Evolutionary conservation across 441 rosid species (phyloP), one percentile per base, ranked within the genome.

Genomic region (Metrosideros polymorpha): DNA sequence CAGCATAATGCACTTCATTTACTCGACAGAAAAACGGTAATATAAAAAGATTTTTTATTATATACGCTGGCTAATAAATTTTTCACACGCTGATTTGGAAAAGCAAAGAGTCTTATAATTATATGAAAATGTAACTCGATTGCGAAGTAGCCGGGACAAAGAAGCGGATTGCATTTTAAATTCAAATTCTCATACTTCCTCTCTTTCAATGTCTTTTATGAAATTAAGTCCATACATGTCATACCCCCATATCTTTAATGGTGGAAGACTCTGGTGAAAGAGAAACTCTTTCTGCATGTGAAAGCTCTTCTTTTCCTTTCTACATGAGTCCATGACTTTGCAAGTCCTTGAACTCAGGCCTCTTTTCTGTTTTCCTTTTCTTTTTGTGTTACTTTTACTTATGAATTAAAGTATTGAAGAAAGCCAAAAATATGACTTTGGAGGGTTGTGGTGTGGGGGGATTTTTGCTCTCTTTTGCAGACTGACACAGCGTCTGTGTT

Each of bases 401-500:
- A 66, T 35, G 77, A 66, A 35, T 66, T 66, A 35, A 35, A 66
- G 77, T 35, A 66, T 66, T 66, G 77, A 35, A 35, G 77, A 35
- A 35, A 39, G 77, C 45, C 77, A 66, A 66, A 66, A 66, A 66
- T 66, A 66, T 66, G 77, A 66, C 77, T 66, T 66, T 66, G 77
- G 77, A 66, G 77, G 77, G 77, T 66, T 66, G 77, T 66, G 77
- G 77, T 66, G 77, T 66, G 77, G 77, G 77, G 71, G 77, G 77
- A 35, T 35, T 66, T 66, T 66, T 66, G 45, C 77, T 66, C 45
- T 86, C 82, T 82, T 86, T 82, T 59, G 55, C 88, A 86, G 88
- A 86, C 88, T 83, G 88, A 86, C 88, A 86, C 88, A 59, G 88
- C 88, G 83, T 86, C 88, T 25, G 88, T 86, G 35, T 86, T 86